Evolutionary conservation across 2,329 filamentous ascomycete genomes (phyloP).

Genomic region (Cladophialophora psammophila): DNA sequence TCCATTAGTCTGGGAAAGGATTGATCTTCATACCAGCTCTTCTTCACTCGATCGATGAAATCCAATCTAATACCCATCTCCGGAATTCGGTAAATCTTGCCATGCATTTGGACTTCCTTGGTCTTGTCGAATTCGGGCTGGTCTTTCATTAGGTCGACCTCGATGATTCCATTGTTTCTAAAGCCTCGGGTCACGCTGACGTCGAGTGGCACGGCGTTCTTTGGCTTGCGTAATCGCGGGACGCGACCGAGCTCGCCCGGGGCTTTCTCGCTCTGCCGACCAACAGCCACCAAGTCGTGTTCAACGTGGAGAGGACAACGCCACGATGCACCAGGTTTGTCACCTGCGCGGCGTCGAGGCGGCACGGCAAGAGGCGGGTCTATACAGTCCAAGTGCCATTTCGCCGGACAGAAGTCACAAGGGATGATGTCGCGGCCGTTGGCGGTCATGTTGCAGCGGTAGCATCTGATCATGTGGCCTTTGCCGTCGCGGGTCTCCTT

Average conservation of each 20-base stretch:
- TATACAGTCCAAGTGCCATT: conserved; percentile 93
- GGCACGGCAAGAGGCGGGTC: conserved; percentile 83
- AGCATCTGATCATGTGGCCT: conserved; percentile 78
- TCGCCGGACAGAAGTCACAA: conserved; percentile 80
- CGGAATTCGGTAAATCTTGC: conserved; percentile 69
- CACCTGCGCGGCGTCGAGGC: conserved; percentile 62
- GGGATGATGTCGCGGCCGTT: conserved; percentile 76
- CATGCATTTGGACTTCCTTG: conserved; percentile 66
- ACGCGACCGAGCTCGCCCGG: conserved; percentile 43
- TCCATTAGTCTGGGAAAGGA: conserved; percentile 31
- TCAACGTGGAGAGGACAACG: conserved; percentile 88
- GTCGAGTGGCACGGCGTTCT: conserved; percentile 57
- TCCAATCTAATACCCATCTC: conserved; percentile 72
- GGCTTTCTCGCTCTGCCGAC: conserved; percentile 52
- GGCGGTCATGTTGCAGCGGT: conserved; percentile 71
- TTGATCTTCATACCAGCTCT: conserved; percentile 46
- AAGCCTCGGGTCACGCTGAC: conserved; percentile 66
- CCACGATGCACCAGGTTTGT: conserved; percentile 73
- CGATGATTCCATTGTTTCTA: conserved; percentile 74
- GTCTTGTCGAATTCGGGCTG: conserved; percentile 57
- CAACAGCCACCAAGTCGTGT: conserved; percentile 69
- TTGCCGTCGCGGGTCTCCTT: conserved; percentile 74
- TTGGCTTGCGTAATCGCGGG: conserved; percentile 59
- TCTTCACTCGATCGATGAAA: conserved; percentile 71
- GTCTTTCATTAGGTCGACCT: conserved; percentile 68